Percentiles rank a stretch among this genome's conserved stretches.
These are phyloP conservation scores for Populus trichocarpa DNA, from an alignment of 441 rosid genomes.

Conservation along the genomic window DNA sequence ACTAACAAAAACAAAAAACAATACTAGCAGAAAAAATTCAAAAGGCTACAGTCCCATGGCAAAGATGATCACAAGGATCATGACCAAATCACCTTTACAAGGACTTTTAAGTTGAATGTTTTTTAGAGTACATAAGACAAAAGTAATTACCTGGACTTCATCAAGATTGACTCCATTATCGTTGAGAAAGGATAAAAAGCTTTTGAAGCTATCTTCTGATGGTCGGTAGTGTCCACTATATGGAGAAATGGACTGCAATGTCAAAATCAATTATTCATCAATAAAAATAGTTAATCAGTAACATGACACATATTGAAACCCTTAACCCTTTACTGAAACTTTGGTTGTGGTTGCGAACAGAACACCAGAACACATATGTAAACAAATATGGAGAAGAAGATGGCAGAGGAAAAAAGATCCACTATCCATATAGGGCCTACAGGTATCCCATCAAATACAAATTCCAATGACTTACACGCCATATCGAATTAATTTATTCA, in stretches of 20 bases:
- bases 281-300: constrained; percentile 10
- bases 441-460: background rate
- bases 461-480: background rate
- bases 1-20: background rate
- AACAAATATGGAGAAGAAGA: background rate
- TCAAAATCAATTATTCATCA: background rate
- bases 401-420: background rate
- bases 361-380: background rate
- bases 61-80: background rate
- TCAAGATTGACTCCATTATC: constrained; percentile 62
- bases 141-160: constrained; percentile 57
- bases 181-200: constrained; percentile 54
- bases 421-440: too few species aligned
- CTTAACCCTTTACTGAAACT: background rate
- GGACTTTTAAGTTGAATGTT: background rate
- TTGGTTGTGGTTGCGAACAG: background rate
- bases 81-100: background rate
- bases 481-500: background rate
- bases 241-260: constrained; percentile 69
- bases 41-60: background rate
- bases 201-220: constrained; percentile 58
- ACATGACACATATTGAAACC: background rate
- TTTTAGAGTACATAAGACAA: background rate
- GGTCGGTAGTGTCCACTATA: constrained; percentile 96
- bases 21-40: background rate